Percentiles rank a stretch among this genome's conserved stretches.
Conservation (phyloP, 306 rosid species). For the Prunus persica region DNA sequence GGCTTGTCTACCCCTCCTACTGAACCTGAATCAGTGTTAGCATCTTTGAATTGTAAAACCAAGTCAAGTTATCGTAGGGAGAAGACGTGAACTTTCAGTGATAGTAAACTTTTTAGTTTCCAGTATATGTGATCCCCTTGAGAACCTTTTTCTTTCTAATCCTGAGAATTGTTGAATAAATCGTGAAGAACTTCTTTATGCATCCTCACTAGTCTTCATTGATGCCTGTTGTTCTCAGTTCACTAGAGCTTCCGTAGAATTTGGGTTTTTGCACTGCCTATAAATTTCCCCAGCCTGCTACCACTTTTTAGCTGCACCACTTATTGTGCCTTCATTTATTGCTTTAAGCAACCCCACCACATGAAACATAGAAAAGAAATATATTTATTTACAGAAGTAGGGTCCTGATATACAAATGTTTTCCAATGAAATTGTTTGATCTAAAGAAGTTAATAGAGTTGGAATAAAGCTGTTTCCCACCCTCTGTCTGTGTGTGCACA, state of each 20-base stretch:
- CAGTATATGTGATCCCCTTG: neutral
- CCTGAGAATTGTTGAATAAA: neutral
- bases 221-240: neutral
- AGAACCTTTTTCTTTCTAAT: neutral
- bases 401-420: neutral
- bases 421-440: neutral
- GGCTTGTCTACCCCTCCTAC: neutral
- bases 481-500: neutral
- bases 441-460: too few relatives aligned
- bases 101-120: neutral
- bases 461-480: neutral
- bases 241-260: neutral
- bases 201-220: neutral
- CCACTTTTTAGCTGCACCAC: neutral
- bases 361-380: neutral
- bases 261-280: slow-evolving; percentile 3
- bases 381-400: neutral
- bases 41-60: slow-evolving; percentile 6
- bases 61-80: neutral
- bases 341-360: neutral
- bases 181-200: neutral
- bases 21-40: neutral
- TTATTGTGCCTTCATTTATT: neutral
- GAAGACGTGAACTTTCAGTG: neutral
- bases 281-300: neutral